Evolutionary conservation across 768 basidiomycete genomes (phyloP).

Genomic region (Pleurotus sapidus): DNA sequence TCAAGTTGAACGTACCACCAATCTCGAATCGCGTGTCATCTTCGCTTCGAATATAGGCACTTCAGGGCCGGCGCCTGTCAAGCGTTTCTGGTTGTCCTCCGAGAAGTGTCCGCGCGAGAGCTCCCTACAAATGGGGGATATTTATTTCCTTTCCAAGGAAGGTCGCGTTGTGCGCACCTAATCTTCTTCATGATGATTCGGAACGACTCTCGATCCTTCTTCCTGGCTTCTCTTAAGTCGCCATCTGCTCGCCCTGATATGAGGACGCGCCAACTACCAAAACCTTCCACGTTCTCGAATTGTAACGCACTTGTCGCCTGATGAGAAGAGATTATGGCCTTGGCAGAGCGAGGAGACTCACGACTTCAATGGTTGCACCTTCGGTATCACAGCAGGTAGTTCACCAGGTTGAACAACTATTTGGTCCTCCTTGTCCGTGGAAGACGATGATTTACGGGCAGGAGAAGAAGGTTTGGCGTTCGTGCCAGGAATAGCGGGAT

Average conservation of each 20-base stretch:
- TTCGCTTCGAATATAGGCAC: constrained; percentile 70
- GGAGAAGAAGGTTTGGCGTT: no score
- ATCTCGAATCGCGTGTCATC: constrained; percentile 49
- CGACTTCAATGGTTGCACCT: constrained; percentile 57
- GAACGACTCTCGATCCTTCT: constrained; percentile 44
- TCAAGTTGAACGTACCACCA: constrained; percentile 38
- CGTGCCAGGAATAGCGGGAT: no score
- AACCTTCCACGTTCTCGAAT: constrained; percentile 55
- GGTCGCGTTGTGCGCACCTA: constrained; percentile 36
- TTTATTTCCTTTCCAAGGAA: background rate
- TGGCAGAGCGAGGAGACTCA: constrained; percentile 14
- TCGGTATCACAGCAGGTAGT: constrained; percentile 32
- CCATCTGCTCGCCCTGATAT: constrained; percentile 48
- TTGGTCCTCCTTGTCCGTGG: no score
- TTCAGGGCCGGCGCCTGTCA: constrained; percentile 39
- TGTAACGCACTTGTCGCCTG: constrained; percentile 38
- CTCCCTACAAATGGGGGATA: constrained; percentile 38
- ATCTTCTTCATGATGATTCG: constrained; percentile 65
- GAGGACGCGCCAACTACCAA: constrained; percentile 64
- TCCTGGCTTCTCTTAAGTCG: constrained; percentile 45
- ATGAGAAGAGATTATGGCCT: background rate
- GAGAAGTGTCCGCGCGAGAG: constrained; percentile 71
- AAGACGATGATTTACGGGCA: no score
- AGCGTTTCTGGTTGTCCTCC: constrained; percentile 60
- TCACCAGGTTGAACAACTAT: no score